Base-by-base conservation (phyloP, 805 yeast species). In the Lachancea kluyveri region DNA sequence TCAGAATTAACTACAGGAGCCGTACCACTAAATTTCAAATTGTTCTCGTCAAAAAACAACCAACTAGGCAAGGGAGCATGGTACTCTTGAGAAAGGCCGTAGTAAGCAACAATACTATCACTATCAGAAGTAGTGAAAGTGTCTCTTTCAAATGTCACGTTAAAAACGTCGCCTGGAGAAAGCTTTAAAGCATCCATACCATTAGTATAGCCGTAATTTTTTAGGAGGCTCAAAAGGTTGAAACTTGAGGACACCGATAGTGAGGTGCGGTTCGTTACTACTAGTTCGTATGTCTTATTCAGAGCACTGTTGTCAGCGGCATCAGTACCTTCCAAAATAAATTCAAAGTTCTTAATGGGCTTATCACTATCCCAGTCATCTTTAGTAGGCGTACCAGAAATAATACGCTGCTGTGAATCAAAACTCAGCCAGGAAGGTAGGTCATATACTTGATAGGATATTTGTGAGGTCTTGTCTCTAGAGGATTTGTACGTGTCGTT, bases 31-130 rank as follows among this genome's bases (percentile, higher is more conserved):
- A 87, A 90, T 13, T 82, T 70, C 42, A 85, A 62, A 22, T 67
- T 64, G 4, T 70, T 48, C 2, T 66, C 46, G 49, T 86, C 78
- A 52, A 90, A 92, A 33, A 61, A 58, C 31, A 86, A 64, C 97
- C 98, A 92, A 50, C 75, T 79, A 22, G 98, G 98, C 35, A 92
- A 66, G 3, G 98, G 90, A 1, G 95, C 72, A 52, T 88, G 74
- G 54, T 84, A 86, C 19, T 44, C 45, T 9, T 67, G 60, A n/a
- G 88, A 75, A 41, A 81, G 71, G 13, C 96, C 96, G 50, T 84
- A 82, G 60, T 81, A 85, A 6, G 79, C 77, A 11, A 70, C 65
- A 2, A 64, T 50, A 33, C 72, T 59, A 17, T 64, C 59, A 3
- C 78, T 69, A 26, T 62, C 60, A 10, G 59, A 33, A 40, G 67